Conservation (phyloP, 2,329 filamentous ascomycete species). For the Fusarium luffae region DNA sequence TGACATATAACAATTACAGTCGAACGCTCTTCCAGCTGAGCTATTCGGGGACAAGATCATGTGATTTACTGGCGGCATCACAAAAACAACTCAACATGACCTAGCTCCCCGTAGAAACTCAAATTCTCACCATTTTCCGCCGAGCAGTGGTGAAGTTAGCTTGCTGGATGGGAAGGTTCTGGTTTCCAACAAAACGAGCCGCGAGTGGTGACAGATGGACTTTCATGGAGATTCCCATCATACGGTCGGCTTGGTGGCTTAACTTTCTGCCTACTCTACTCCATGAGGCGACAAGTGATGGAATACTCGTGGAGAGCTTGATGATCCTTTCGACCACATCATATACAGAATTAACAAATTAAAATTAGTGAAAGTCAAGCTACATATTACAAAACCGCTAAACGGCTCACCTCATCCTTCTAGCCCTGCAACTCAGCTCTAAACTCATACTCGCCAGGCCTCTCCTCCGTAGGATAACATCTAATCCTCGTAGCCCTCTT, state of each 20-base stretch:
- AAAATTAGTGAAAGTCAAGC: neutral
- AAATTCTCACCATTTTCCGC: too few relatives aligned
- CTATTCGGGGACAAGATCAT: slow-evolving; percentile 18
- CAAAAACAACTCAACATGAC: neutral
- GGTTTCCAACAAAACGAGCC: too few relatives aligned
- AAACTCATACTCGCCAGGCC: slow-evolving; percentile 26
- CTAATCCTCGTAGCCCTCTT: slow-evolving; percentile 23
- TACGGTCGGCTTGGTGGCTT: too few relatives aligned
- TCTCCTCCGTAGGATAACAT: slow-evolving; percentile 22
- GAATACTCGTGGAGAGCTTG: too few relatives aligned
- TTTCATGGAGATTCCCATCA: too few relatives aligned
- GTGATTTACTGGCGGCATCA: accelerated
- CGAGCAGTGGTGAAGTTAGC: too few relatives aligned
- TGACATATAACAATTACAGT: slow-evolving; percentile 21
- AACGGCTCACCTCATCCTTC: neutral
- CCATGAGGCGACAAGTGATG: too few relatives aligned
- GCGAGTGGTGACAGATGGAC: too few relatives aligned
- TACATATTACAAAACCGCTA: neutral
- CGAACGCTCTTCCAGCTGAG: slow-evolving; percentile 25
- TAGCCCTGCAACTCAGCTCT: slow-evolving; percentile 28
- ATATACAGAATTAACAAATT: neutral
- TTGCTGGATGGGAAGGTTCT: too few relatives aligned
- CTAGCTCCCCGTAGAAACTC: too few relatives aligned
- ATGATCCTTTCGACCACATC: too few relatives aligned
- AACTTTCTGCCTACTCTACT: too few relatives aligned